phyloP scores from a whole-genome alignment of 768 basidiomycete genomes.

The Calvatia gigantea region DNA sequence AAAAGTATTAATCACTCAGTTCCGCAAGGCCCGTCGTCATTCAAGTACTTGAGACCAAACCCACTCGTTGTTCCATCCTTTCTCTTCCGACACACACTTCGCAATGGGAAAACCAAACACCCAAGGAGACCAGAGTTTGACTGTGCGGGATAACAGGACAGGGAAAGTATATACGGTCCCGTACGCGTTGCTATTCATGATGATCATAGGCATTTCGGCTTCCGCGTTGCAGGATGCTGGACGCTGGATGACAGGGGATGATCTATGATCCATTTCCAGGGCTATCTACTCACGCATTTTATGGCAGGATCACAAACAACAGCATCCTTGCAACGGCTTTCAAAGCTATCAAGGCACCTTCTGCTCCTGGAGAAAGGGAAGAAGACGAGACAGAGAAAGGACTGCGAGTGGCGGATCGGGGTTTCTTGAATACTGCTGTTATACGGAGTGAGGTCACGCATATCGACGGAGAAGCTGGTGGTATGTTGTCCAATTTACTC shows the following conservation, averaged over 20 bases:
- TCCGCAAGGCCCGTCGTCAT: neutral
- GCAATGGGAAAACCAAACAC: constrained; percentile 28
- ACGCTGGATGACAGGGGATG: neutral
- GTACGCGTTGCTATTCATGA: constrained; percentile 43
- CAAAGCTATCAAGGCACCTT: constrained; percentile 66
- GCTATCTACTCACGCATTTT: neutral
- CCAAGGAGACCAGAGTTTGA: constrained; percentile 38
- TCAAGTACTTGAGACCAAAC: neutral
- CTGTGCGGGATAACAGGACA: constrained; percentile 81
- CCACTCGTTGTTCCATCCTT: neutral
- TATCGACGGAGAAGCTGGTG: constrained; percentile 86
- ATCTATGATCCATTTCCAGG: neutral
- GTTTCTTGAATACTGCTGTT: constrained; percentile 82
- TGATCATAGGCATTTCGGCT: neutral
- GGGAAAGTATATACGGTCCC: constrained; percentile 72
- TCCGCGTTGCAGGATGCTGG: neutral
- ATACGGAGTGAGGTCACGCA: constrained; percentile 81
- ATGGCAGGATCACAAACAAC: constrained; percentile 71
- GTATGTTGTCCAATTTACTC: constrained; percentile 31
- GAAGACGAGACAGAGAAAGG: constrained; percentile 86
- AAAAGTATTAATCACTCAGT: too few relatives aligned
- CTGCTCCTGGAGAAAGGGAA: constrained; percentile 55
- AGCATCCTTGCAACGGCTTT: constrained; percentile 78
- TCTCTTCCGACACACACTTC: constrained; percentile 5
- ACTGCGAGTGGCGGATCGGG: constrained; percentile 73